A percentile compares a stretch with the other conserved stretches of the same genome.
Conservation (phyloP, 108 stramenopile genomes). For the Cylindrotheca fusiformis region DNA sequence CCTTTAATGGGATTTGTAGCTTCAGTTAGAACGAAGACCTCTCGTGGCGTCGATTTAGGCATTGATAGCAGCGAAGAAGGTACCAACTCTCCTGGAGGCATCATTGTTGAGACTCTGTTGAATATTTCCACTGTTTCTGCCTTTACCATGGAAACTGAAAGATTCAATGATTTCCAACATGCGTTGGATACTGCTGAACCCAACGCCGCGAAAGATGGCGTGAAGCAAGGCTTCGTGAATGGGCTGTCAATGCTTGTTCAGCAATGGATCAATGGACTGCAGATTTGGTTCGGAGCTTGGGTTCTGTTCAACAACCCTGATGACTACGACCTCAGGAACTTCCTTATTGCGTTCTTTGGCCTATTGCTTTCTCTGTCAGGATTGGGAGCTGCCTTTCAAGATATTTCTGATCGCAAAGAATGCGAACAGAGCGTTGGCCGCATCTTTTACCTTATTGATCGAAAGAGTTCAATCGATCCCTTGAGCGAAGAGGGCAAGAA, state of each 20-base stretch:
- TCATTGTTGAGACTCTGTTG: slow-evolving; percentile 68
- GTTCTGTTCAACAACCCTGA: slow-evolving; percentile 36
- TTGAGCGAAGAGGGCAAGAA: slow-evolving; percentile 47
- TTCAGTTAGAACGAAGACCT: slow-evolving; percentile 65
- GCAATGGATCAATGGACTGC: too few species aligned
- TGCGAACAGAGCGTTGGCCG: slow-evolving; percentile 41
- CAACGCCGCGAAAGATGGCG: slow-evolving; percentile 50
- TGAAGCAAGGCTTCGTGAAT: too few species aligned
- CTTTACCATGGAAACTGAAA: slow-evolving; percentile 53
- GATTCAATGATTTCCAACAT: slow-evolving; percentile 53
- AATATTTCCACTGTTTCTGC: slow-evolving; percentile 80
- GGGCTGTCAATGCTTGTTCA: too few species aligned
- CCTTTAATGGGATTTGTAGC: slow-evolving; percentile 75
- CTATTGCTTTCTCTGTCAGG: slow-evolving; percentile 61
- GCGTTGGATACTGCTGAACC: slow-evolving; percentile 44
- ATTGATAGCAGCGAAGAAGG: slow-evolving; percentile 38
- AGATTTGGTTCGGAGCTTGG: slow-evolving; percentile 63
- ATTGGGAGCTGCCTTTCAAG: slow-evolving; percentile 37
- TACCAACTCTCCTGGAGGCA: slow-evolving; percentile 58
- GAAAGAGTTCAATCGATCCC: slow-evolving; percentile 50
- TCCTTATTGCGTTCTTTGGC: slow-evolving; percentile 57
- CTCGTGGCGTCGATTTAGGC: slow-evolving; percentile 59
- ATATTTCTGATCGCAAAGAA: slow-evolving; percentile 42
- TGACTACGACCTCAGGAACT: slow-evolving; percentile 42
- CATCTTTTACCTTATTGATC: slow-evolving; percentile 51